phyloP scores from a whole-genome alignment of 140 eudicot species.

The Senecio squalidus region DNA sequence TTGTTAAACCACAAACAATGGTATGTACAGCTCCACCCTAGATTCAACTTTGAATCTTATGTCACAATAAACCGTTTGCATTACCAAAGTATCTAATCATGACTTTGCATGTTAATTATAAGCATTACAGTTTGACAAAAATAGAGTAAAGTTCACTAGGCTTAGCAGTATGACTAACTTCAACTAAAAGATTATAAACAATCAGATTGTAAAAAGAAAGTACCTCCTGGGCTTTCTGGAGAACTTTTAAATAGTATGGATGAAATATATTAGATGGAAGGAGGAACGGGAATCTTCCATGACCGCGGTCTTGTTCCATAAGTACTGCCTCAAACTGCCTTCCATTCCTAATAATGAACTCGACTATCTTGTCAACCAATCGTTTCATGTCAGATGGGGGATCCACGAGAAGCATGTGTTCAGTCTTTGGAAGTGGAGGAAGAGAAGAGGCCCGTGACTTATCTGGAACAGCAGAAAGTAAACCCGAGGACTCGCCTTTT shows the following conservation, averaged over 20 bases:
- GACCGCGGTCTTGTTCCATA: conserved; percentile 75
- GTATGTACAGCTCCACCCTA: too few species aligned
- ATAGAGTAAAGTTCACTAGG: neutral
- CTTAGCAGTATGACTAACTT: neutral
- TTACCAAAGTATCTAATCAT: neutral
- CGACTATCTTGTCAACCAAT: conserved; percentile 73
- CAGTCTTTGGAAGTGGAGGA: conserved; percentile 38
- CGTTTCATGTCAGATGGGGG: conserved; percentile 83
- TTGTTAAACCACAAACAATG: too few species aligned
- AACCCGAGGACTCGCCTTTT: conserved; percentile 38
- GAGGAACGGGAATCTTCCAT: conserved; percentile 81
- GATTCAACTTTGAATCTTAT: too few species aligned
- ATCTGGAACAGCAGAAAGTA: conserved; percentile 29
- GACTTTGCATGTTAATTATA: neutral
- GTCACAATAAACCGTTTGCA: neutral
- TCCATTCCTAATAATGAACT: conserved; percentile 71
- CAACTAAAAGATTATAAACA: neutral
- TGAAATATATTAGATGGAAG: conserved; percentile 77
- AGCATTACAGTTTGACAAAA: neutral
- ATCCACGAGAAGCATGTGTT: conserved; percentile 50
- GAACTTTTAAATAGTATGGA: conserved; percentile 71
- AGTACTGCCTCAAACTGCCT: conserved; percentile 88
- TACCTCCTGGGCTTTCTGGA: conserved; percentile 79
- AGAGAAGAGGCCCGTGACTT: conserved; percentile 41
- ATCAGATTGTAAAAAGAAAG: conserved; percentile 16